Percentiles rank a stretch among this genome's conserved stretches.
Evolutionary conservation across 805 yeast species (phyloP).

Genomic region (Schizosaccharomyces japonicus): DNA sequence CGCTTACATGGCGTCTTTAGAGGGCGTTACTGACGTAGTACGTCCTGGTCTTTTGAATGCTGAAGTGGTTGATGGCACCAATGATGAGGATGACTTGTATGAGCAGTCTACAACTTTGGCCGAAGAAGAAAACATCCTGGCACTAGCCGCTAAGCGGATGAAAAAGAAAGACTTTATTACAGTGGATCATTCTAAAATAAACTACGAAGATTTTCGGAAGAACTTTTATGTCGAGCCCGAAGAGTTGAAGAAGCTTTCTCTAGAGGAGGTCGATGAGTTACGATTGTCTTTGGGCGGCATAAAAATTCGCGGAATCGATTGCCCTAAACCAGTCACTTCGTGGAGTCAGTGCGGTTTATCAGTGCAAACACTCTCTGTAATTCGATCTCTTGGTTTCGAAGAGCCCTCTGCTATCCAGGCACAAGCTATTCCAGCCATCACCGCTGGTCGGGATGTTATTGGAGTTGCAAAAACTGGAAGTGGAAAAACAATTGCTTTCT

Average conservation of each 20-base stretch:
- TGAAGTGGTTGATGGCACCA: conserved; percentile 8
- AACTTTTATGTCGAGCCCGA: conserved; percentile 38
- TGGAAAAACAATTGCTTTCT: conserved; percentile 77
- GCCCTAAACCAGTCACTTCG: conserved; percentile 40
- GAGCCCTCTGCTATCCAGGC: conserved; percentile 73
- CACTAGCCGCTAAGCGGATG: conserved; percentile 16
- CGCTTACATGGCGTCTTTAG: conserved; percentile 20
- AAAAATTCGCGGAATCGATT: conserved; percentile 32
- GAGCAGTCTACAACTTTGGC: conserved; percentile 14
- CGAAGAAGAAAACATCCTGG: conserved; percentile 16
- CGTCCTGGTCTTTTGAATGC: conserved; percentile 5
- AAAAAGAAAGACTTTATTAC: conserved; percentile 28
- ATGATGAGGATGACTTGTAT: conserved; percentile 13
- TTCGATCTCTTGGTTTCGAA: conserved; percentile 28
- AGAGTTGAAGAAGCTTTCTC: conserved; percentile 25
- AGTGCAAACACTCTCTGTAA: conserved; percentile 26
- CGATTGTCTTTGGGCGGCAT: conserved; percentile 39
- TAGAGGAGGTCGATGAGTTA: conserved; percentile 32
- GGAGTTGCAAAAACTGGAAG: conserved; percentile 94
- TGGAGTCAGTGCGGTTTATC: conserved; percentile 76
- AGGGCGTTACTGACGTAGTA: conserved; percentile 3
- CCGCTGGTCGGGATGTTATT: conserved; percentile 73
- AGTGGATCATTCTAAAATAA: conserved; percentile 23
- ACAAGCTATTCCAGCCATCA: conserved; percentile 71
- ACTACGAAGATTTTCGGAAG: conserved; percentile 33